Evolutionary conservation across 345 rosid genomes (phyloP), one percentile per base, ranked within the genome.

Genomic region (Arabidopsis suecica): DNA sequence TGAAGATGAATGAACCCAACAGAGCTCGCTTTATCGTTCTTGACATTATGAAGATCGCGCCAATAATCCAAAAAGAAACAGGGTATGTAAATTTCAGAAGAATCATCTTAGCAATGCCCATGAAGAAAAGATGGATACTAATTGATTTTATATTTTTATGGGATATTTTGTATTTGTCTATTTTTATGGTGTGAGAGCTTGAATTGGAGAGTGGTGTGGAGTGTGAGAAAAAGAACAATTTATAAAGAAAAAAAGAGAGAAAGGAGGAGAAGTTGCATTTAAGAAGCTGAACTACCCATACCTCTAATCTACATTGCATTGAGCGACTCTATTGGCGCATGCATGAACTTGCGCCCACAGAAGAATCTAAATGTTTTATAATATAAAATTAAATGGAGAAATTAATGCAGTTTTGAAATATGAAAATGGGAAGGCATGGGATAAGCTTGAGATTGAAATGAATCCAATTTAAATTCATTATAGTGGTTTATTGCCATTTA

Each of bases 1-100:
- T 68, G 82, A 87, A 84, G 71, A 88, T 79, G 80, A 83, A 61
- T 10, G 82, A 80, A 57, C 86, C 89, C 76, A 74, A 71, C 28
- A 84, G 28, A 58, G 63, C 74, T 66, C 44, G 80, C 42, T 74
- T 87, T 20, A 84, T 22, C 5, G 67, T 40, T 40, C 36, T 64
- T 28, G 69, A 45, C 6, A 81, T 45, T 59, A 74, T 55, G 32
- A 58, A 72, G 66, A 83, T 50, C 12, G 64, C 37, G 2, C 57
- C 76, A 61, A 71, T 61, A 80, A 65, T 49, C 79, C 78, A 67
- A 30, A 68, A 65, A 49, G 79, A 72, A 73, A 71, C 70, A 25
- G 36, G 77, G 13, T 45, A 51, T 57, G 71, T 77, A 53, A 66
- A 61, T 60, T 68, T 55, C 61, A 57, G 47, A 56, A 63, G 66